phyloP scores from a whole-genome alignment of 2,329 filamentous ascomycete genomes.

The Rugonectria rugulosa region DNA sequence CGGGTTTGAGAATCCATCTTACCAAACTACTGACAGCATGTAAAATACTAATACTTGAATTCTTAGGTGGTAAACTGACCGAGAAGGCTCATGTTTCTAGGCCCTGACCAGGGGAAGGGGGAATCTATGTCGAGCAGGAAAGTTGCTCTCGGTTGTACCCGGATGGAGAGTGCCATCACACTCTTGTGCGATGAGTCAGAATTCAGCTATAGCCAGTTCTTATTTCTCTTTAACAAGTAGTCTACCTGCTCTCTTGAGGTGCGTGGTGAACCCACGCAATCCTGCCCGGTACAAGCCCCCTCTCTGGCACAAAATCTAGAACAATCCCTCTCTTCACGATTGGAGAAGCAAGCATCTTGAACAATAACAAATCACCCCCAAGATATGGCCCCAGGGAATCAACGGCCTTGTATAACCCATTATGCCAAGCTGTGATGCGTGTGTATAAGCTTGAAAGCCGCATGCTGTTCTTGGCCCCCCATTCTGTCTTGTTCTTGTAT shows the following conservation, averaged over 20 bases:
- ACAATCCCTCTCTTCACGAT: conserved; percentile 22
- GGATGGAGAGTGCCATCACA: too few relatives aligned
- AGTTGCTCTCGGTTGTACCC: too few relatives aligned
- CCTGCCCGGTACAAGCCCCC: conserved; percentile 14
- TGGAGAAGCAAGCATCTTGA: conserved; percentile 25
- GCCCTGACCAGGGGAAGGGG: too few relatives aligned
- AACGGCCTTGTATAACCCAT: conserved; percentile 16
- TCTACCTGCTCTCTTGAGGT: background rate
- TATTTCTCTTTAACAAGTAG: too few relatives aligned
- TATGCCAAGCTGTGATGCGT: conserved; percentile 25
- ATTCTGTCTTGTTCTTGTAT: conserved; percentile 17
- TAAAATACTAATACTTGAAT: too few relatives aligned
- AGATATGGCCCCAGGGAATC: conserved; percentile 26
- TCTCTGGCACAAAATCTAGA: conserved; percentile 25
- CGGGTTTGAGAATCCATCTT: too few relatives aligned
- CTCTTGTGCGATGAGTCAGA: too few relatives aligned
- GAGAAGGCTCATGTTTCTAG: too few relatives aligned
- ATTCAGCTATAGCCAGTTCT: too few relatives aligned
- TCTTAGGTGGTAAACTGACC: too few relatives aligned
- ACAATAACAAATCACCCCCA: conserved; percentile 23
- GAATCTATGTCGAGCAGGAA: too few relatives aligned
- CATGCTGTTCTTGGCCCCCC: conserved; percentile 18
- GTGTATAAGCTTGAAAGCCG: conserved; percentile 15
- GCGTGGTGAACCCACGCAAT: conserved; percentile 23
- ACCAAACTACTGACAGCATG: too few relatives aligned